phyloP scores from a whole-genome alignment of 139 green algal species.

The Desmodesmus armatus region DNA sequence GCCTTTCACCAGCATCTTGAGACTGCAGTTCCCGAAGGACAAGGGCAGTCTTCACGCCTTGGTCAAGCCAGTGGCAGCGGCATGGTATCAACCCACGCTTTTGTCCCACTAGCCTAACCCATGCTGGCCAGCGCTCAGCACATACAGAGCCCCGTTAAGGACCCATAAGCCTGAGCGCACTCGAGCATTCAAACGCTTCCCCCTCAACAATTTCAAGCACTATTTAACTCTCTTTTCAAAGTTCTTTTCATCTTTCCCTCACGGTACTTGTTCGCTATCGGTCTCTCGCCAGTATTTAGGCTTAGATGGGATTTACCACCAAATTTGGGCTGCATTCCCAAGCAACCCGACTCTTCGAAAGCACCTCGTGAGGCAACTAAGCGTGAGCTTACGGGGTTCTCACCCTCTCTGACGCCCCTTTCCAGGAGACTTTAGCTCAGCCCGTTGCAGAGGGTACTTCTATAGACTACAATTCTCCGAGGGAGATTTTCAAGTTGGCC shows the following conservation, averaged over 20 bases:
- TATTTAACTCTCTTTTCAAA: conserved; percentile 98
- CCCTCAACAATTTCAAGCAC: conserved; percentile 95
- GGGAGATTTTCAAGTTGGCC: conserved; percentile 91
- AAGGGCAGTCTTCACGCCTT: conserved; percentile 78
- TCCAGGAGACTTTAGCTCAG: conserved; percentile 81
- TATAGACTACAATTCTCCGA: conserved; percentile 92
- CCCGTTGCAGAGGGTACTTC: conserved; percentile 77
- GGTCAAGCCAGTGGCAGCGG: conserved; percentile 70
- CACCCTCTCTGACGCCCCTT: conserved; percentile 87
- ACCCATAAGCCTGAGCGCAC: conserved; percentile 81
- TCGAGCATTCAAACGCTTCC: conserved; percentile 86
- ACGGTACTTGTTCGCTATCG: conserved; percentile 97
- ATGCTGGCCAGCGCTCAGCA: conserved; percentile 86
- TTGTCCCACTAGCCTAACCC: conserved; percentile 81
- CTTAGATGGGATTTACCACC: conserved; percentile 89
- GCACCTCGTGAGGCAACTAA: conserved; percentile 75
- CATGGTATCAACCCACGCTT: conserved; percentile 63
- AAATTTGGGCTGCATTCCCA: conserved; percentile 94
- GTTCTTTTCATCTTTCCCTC: conserved; percentile 98
- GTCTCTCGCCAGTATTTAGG: conserved; percentile 65
- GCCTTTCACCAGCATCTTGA: conserved; percentile 88
- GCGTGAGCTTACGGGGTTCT: conserved; percentile 83
- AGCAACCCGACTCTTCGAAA: conserved; percentile 91
- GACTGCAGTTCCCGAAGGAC: conserved; percentile 76
- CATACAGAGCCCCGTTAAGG: conserved; percentile 74